Conservation (phyloP, 108 stramenopile genomes). For the Craspedostauros australis region DNA sequence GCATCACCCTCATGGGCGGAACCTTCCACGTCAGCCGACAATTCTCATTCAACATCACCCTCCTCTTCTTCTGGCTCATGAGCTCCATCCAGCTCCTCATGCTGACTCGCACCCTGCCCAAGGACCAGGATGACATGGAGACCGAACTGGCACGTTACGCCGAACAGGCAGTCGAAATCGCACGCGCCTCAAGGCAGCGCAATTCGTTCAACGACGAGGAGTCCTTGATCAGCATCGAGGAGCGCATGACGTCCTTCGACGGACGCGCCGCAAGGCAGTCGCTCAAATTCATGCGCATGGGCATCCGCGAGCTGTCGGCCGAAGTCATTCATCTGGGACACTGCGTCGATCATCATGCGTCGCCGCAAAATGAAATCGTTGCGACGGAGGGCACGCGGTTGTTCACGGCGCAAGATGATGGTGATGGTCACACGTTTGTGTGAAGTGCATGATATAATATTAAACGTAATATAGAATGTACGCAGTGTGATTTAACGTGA, state of each 20-base stretch:
- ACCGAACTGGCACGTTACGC: conserved; percentile 48
- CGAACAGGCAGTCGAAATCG: too few relatives aligned
- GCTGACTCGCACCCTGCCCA: conserved; percentile 42
- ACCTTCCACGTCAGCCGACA: conserved; percentile 32
- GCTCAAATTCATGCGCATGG: conserved; percentile 36
- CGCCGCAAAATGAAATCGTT: too few relatives aligned
- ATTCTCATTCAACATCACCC: conserved; percentile 45
- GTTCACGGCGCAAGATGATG: too few relatives aligned
- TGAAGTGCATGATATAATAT: too few relatives aligned
- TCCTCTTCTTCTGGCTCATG: conserved; percentile 53
- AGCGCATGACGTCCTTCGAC: conserved; percentile 49
- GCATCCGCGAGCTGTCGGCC: conserved; percentile 38
- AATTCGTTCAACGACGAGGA: conserved; percentile 23
- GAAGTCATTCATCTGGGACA: conserved; percentile 14
- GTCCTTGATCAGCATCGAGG: conserved; percentile 43
- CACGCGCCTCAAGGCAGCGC: conserved; percentile 1
- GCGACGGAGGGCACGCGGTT: too few relatives aligned
- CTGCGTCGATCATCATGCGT: too few relatives aligned
- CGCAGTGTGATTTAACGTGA: too few relatives aligned
- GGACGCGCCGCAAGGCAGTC: conserved; percentile 37
- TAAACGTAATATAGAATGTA: too few relatives aligned
- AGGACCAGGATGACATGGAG: conserved; percentile 66
- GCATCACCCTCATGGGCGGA: conserved; percentile 36
- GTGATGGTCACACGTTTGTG: too few relatives aligned
- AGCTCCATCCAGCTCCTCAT: conserved; percentile 41